Conservation (phyloP, 2,329 filamentous ascomycete species). For the Cryoendolithus antarcticus region DNA sequence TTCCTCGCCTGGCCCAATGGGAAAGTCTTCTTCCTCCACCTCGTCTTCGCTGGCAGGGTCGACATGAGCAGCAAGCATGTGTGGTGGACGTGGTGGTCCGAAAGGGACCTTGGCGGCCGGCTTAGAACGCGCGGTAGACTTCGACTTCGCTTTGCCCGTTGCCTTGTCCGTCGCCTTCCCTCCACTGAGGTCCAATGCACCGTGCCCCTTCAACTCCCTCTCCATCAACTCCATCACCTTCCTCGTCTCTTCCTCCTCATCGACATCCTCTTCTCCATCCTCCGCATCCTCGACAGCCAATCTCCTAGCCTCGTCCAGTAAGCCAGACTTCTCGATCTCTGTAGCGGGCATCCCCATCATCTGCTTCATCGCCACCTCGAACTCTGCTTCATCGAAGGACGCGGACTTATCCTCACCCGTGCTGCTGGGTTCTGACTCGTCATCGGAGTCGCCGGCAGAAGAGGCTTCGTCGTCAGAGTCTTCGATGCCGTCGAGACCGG, state of each 20-base stretch:
- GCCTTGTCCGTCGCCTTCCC: conserved; percentile 11
- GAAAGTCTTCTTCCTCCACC: conserved; percentile 25
- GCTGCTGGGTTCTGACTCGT: conserved; percentile 33
- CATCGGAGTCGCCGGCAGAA: conserved; percentile 22
- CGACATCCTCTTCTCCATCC: conserved; percentile 22
- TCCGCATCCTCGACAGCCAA: conserved; percentile 29
- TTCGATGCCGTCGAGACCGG: conserved; percentile 58
- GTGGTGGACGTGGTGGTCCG: conserved; percentile 19
- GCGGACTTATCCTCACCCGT: conserved; percentile 63
- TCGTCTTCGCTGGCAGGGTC: conserved; percentile 15
- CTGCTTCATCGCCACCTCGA: conserved; percentile 77
- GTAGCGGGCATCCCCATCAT: conserved; percentile 62
- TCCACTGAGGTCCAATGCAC: conserved; percentile 43
- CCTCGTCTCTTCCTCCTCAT: conserved; percentile 50
- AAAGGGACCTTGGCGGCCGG: conserved; percentile 11
- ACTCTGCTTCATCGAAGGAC: conserved; percentile 74
- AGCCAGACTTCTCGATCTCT: conserved; percentile 20
- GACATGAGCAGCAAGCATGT: conserved; percentile 6
- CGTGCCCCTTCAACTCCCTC: conserved; percentile 56
- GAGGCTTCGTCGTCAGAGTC: conserved; percentile 58
- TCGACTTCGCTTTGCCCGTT: conserved; percentile 20
- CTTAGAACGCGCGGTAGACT: background rate
- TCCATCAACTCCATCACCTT: conserved; percentile 60
- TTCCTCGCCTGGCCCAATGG: conserved; percentile 26
- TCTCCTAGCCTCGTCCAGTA: conserved; percentile 23